phyloP scores from a whole-genome alignment of 805 yeast genomes.

The Barnettozyma siamensis region DNA sequence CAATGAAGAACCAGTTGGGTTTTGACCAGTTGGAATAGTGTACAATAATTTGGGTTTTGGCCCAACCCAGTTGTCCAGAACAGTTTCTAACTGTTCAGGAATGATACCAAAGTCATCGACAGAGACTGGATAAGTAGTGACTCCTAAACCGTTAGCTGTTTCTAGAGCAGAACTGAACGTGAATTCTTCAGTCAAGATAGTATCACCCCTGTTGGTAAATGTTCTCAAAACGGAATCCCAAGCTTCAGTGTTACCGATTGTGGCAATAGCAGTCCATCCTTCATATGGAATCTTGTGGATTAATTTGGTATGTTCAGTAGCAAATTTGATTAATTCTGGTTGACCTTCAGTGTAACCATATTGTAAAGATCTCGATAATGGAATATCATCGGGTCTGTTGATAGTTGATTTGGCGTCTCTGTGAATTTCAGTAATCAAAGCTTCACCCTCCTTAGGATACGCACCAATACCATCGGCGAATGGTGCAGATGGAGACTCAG shows the following conservation, averaged over 20 bases:
- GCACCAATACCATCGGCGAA: conserved; percentile 74
- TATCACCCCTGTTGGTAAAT: conserved; percentile 71
- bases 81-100: conserved; percentile 59
- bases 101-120: conserved; percentile 76
- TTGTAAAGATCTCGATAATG: conserved; percentile 81
- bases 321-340: conserved; percentile 57
- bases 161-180: conserved; percentile 83
- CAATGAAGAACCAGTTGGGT: conserved; percentile 92
- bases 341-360: conserved; percentile 86
- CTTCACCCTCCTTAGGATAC: conserved; percentile 36
- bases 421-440: conserved; percentile 30
- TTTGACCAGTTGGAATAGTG: conserved; percentile 94
- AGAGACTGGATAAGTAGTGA: conserved; percentile 62
- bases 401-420: conserved; percentile 35
- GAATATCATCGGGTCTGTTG: conserved; percentile 48
- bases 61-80: conserved; percentile 65
- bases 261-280: conserved; percentile 68
- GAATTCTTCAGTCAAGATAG: conserved; percentile 76
- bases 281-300: conserved; percentile 43
- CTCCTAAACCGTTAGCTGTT: conserved; percentile 68
- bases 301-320: conserved; percentile 67
- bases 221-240: conserved; percentile 83
- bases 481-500: conserved; percentile 74
- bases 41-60: conserved; percentile 81
- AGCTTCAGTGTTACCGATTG: conserved; percentile 86